Conservation (phyloP, 139 green algal genomes). For the Protoeuglena noctilucae region DNA sequence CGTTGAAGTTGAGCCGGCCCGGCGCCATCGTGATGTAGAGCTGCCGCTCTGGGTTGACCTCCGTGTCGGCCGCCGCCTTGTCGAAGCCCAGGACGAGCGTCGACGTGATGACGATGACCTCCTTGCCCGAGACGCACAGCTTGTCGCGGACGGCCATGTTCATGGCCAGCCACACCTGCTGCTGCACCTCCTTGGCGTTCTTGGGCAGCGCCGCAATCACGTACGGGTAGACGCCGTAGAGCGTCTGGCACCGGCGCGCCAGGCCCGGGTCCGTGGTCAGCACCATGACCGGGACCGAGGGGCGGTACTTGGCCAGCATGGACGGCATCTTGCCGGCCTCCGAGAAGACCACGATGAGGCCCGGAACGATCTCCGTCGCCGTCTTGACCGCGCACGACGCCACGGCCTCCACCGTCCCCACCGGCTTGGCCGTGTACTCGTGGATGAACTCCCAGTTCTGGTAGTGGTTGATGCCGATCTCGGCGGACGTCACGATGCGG, state of each 20-base stretch:
- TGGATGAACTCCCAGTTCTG: slow-evolving; percentile 39
- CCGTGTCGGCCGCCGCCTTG: neutral
- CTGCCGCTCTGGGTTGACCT: slow-evolving; percentile 15
- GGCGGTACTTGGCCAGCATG: slow-evolving; percentile 48
- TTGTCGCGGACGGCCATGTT: slow-evolving; percentile 19
- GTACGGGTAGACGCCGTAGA: slow-evolving; percentile 25
- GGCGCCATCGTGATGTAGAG: slow-evolving; percentile 29
- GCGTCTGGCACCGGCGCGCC: slow-evolving; percentile 15
- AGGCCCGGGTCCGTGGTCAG: slow-evolving; percentile 25
- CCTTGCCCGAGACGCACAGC: slow-evolving; percentile 32
- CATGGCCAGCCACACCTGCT: slow-evolving; percentile 17
- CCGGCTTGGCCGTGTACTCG: slow-evolving; percentile 41
- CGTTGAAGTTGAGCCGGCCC: slow-evolving; percentile 15
- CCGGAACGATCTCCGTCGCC: slow-evolving; percentile 25
- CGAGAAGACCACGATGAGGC: slow-evolving; percentile 40
- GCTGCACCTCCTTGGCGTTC: slow-evolving; percentile 9
- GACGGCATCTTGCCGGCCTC: slow-evolving; percentile 28
- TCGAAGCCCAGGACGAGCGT: slow-evolving; percentile 14
- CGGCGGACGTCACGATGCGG: slow-evolving; percentile 26
- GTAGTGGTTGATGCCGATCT: slow-evolving; percentile 40
- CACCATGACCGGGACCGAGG: slow-evolving; percentile 33
- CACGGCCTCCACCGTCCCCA: slow-evolving; percentile 28
- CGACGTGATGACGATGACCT: slow-evolving; percentile 32
- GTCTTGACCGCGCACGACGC: slow-evolving; percentile 28
- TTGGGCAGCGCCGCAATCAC: slow-evolving; percentile 21